Evolutionary conservation across 169 alveolate genomes (phyloP), one percentile per base, ranked within the genome.

Genomic region (Plasmodium gonderi): DNA sequence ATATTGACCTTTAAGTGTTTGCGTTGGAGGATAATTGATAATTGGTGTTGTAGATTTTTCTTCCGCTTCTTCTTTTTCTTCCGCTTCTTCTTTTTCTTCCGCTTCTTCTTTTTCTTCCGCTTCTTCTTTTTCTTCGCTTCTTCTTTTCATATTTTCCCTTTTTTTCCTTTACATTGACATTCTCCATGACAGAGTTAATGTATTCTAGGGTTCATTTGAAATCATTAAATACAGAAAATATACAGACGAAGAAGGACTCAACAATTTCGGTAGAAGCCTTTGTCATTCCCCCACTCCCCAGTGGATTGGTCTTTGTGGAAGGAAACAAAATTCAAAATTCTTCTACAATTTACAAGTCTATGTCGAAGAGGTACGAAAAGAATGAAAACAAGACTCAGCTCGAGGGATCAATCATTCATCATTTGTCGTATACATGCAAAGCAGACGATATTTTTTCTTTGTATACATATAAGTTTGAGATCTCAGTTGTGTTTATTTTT

Each of bases 231-330:
- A 79, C 65, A 36, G 94, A 79, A 36, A 76, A 79, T 42, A 38
- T 64, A 44, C 94, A 90, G 38, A 90, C 90, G 40, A 90, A 76
- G 33, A 80, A 45, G 74, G 92, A 95, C 64, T 95, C 97, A 11
- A 78, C 96, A 0, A 91, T 96, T 38, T 89, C 97, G 14, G 74
- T 96, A 14, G 96, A 96, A 77, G 95, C 95, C 80, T 94, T 91
- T 68, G 95, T 96, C 1, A 77, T 96, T 11, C 97, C 97, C 11
- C 97, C 97, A 3, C 90, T 96, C 87, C 97, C 97, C 14, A 75
- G 65, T 44, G 96, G 93, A 14, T 67, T 96, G 76, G 75, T 90
- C 67, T 89, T 96, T 26, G 79, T 95, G n/a, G 77, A 95, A 8
- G 96, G 92, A 68, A 80, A 83, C 36, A 91, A 75, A 79, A 82